Percentiles rank a stretch among this genome's conserved stretches.
These are phyloP conservation scores for Lepiota venenata DNA, from an alignment of 768 basidiomycete species.

Conservation along the genomic window DNA sequence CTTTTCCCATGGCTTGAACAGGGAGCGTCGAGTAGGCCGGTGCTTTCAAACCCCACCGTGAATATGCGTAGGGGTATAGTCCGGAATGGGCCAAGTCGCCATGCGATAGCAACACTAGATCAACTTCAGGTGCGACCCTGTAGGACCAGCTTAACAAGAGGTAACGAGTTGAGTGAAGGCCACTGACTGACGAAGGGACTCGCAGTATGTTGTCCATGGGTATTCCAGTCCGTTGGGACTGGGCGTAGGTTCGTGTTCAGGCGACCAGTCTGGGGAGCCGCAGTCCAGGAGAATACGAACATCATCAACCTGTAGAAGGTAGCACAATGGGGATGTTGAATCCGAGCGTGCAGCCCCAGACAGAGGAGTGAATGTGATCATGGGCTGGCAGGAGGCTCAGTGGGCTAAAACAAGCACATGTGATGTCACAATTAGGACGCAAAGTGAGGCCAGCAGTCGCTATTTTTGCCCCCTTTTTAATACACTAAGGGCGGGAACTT, in stretches of 20 bases:
- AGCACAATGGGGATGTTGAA: slow-evolving; percentile 64
- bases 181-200: slow-evolving; percentile 58
- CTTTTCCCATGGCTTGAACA: slow-evolving; percentile 92
- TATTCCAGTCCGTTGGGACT: slow-evolving; percentile 21
- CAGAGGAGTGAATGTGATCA: slow-evolving; percentile 95
- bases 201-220: slow-evolving; percentile 63
- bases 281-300: slow-evolving; percentile 92
- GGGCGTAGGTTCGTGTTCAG: slow-evolving; percentile 34
- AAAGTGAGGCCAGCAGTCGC: no score
- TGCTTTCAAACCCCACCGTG: slow-evolving; percentile 83
- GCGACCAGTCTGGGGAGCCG: slow-evolving; percentile 86
- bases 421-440: slow-evolving; percentile 10
- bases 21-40: slow-evolving; percentile 94
- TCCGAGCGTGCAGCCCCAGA: slow-evolving; percentile 77
- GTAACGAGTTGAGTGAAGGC: background rate
- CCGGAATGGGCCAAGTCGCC: slow-evolving; percentile 89
- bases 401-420: slow-evolving; percentile 3
- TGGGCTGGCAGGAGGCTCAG: slow-evolving; percentile 28
- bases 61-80: slow-evolving; percentile 89
- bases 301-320: slow-evolving; percentile 93
- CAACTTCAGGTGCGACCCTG: slow-evolving; percentile 77
- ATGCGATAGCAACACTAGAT: slow-evolving; percentile 92
- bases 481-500: no score
- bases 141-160: slow-evolving; percentile 10
- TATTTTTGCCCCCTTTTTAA: no score